A percentile compares a stretch with the other conserved stretches of the same genome.
Conservation (phyloP, 805 yeast species). For the Geotrichum ghanense region DNA sequence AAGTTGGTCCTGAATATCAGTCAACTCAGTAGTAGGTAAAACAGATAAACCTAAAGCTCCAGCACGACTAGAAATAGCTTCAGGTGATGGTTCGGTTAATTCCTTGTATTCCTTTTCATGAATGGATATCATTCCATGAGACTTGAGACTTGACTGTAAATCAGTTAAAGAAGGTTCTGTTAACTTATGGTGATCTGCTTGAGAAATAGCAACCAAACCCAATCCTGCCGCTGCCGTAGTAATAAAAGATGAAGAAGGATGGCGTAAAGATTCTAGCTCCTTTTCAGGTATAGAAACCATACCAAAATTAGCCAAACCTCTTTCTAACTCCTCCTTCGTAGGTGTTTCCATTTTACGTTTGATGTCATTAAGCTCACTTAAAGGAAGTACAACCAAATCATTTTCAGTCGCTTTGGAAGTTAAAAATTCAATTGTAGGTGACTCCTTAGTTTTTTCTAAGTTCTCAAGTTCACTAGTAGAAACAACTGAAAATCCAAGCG, state of each 20-base stretch:
- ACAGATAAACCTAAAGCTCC: conserved; percentile 20
- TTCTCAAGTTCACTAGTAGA: neutral
- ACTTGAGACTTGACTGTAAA: neutral
- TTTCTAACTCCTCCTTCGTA: conserved; percentile 9
- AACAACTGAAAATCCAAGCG: neutral
- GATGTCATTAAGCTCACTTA: neutral
- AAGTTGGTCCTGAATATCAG: conserved; percentile 4
- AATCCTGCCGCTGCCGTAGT: conserved; percentile 18
- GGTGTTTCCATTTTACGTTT: conserved; percentile 4
- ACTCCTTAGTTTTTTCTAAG: neutral
- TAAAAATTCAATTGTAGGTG: conserved; percentile 4
- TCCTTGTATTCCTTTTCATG: neutral
- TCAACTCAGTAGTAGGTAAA: conserved; percentile 12
- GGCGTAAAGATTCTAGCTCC: conserved; percentile 13
- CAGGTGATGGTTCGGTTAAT: conserved; percentile 5
- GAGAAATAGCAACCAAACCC: conserved; percentile 21
- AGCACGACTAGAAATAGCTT: conserved; percentile 19
- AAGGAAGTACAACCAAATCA: neutral
- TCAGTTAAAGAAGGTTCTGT: conserved; percentile 8
- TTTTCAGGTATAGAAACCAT: neutral
- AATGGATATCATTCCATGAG: conserved; percentile 1
- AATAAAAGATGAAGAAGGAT: conserved; percentile 17
- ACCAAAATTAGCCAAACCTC: neutral
- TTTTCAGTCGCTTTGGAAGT: neutral
- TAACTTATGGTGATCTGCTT: conserved; percentile 6